Evolutionary conservation across 2,329 filamentous ascomycete genomes (phyloP).

Genomic region (Alternaria sp.): DNA sequence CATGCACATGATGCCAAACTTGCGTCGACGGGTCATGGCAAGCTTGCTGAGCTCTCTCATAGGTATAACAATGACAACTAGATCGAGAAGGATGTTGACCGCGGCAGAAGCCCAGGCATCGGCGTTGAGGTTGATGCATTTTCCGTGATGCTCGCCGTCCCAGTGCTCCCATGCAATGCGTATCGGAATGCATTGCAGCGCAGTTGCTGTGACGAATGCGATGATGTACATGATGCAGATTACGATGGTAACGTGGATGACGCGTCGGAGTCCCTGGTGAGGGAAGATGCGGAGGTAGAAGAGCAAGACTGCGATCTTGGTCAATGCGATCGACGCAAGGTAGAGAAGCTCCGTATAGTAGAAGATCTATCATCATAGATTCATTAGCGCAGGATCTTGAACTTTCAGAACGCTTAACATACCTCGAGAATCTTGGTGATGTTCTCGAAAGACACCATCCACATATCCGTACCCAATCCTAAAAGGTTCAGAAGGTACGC

Average conservation of each 20-base stretch:
- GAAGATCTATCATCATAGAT: slow-evolving; percentile 17
- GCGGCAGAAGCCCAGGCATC: slow-evolving; percentile 38
- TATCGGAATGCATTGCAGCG: slow-evolving; percentile 31
- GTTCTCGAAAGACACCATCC: slow-evolving; percentile 53
- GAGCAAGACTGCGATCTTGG: slow-evolving; percentile 38
- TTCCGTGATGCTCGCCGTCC: slow-evolving; percentile 34
- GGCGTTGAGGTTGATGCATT: slow-evolving; percentile 32
- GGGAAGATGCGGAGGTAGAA: slow-evolving; percentile 43
- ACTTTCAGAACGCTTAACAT: not conserved
- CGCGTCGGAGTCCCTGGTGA: slow-evolving; percentile 17
- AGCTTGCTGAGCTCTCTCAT: slow-evolving; percentile 39
- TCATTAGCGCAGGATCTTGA: not conserved
- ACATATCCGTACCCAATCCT: slow-evolving; percentile 60
- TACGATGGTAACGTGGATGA: slow-evolving; percentile 21
- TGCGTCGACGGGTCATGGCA: slow-evolving; percentile 36
- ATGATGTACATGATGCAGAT: slow-evolving; percentile 26
- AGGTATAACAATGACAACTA: slow-evolving; percentile 40
- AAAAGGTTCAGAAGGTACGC: slow-evolving; percentile 30
- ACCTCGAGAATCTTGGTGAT: slow-evolving; percentile 54
- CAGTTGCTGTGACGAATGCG: slow-evolving; percentile 22
- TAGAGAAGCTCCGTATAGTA: slow-evolving; percentile 33
- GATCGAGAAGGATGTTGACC: slow-evolving; percentile 41
- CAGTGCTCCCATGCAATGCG: slow-evolving; percentile 31
- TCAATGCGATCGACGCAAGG: slow-evolving; percentile 25
- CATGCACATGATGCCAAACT: slow-evolving; percentile 46